Evolutionary conservation across 2,329 filamentous ascomycete genomes (phyloP), one percentile per base, ranked within the genome.

Genomic region (Colletotrichum siamense): DNA sequence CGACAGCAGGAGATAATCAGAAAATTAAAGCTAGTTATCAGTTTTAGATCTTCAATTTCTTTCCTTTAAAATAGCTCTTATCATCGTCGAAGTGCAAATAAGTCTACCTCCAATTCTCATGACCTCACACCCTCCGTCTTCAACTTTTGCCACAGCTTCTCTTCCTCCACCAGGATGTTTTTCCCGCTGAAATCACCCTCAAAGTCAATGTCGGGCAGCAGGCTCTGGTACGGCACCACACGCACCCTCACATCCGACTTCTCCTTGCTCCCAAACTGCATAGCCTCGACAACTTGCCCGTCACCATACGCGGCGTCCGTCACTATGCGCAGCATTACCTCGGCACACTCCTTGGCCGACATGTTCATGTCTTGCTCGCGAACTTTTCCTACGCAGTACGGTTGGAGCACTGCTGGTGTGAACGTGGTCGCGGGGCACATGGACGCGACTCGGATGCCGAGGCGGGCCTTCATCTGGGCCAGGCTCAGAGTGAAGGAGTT

Each of bases 281-380:
- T 72, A 12, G 73, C 65, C 77, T 79, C 79, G 39, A 78, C 52
- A 26, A 79, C 64, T 28, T 77, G 73, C 12, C 79, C 79, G 55
- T 79, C 72, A 13, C 79, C 79, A 34, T 72, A 79, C 39, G 71
- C 62, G 3, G 77, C 62, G 18, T 70, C 77, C 5, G 65, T 64
- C 3, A 77, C 52, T 4, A 78, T 34, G 8, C 28, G n/a, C 32
- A 78, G 64, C 70, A 79, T 77, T 4, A 78, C 65, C 9, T 68
- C 52, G n/a, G 69, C 34, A 24, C 65, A 67, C 44, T 67, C 65
- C 16, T 8, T 55, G 2, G 65, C 26, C 28, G 69, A 61, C 52
- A 79, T 55, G 28, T 59, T 65, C 15, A 77, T 30, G 55, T 79
- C 78, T 8, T 69, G 70, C 13, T 69, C n/a, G 3, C 61, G 55